phyloP scores from a whole-genome alignment of 345 rosid species.

The Hibiscus tridactylites region DNA sequence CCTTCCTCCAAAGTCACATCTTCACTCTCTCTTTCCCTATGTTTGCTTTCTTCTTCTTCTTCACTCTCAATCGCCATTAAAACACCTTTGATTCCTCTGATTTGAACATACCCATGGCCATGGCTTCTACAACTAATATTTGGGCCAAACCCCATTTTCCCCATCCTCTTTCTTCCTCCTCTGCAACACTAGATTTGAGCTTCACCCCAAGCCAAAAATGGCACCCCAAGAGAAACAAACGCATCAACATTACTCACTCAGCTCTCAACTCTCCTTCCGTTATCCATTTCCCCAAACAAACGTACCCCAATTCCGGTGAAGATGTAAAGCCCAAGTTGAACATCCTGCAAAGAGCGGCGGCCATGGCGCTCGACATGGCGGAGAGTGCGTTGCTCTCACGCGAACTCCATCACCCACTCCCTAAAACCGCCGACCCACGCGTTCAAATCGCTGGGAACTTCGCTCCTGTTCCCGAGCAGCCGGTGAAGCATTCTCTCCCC shows the following conservation, averaged over 20 bases:
- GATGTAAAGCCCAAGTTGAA: slow-evolving; percentile 38
- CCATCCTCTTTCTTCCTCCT: slow-evolving; percentile 23
- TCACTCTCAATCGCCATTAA: background rate
- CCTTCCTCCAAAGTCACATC: slow-evolving; percentile 5
- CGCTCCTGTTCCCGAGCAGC: slow-evolving; percentile 75
- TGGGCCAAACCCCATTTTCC: slow-evolving; percentile 31
- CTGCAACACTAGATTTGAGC: slow-evolving; percentile 15
- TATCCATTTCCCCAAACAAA: slow-evolving; percentile 45
- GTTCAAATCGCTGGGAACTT: slow-evolving; percentile 86
- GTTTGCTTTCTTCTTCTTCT: too few relatives aligned
- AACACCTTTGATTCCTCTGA: background rate
- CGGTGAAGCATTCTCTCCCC: slow-evolving; percentile 42
- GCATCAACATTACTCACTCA: slow-evolving; percentile 12
- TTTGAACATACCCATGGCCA: slow-evolving; percentile 24
- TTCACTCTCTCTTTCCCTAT: background rate
- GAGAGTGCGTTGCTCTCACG: slow-evolving; percentile 55
- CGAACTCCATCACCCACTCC: slow-evolving; percentile 57
- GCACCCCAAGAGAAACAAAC: slow-evolving; percentile 11
- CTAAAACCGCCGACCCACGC: slow-evolving; percentile 76
- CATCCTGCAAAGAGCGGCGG: slow-evolving; percentile 57
- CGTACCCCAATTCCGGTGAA: slow-evolving; percentile 23
- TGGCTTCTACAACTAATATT: slow-evolving; percentile 22
- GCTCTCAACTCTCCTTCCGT: slow-evolving; percentile 52
- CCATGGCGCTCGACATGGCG: slow-evolving; percentile 50
- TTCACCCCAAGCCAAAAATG: slow-evolving; percentile 19